Evolutionary conservation across 2,329 filamentous ascomycete genomes (phyloP), one percentile per base, ranked within the genome.

Genomic region (Colletotrichum shisoi): DNA sequence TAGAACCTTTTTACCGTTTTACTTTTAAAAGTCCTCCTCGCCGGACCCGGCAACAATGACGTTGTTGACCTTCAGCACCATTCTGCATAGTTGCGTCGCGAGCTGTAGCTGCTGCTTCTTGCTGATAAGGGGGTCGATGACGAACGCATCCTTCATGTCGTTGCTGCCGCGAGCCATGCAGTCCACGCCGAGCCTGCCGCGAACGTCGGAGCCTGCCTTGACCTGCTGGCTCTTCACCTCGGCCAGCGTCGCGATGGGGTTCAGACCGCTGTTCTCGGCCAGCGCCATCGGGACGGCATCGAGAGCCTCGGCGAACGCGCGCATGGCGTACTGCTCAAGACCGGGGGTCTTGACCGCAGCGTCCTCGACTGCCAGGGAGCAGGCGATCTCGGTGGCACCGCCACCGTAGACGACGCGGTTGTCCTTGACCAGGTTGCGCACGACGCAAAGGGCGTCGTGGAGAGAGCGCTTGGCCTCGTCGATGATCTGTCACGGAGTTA

Each of bases 291-390:
- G 95, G 1, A 99, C 86, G 1, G 92, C 86, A 79, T 99, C 95
- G 42, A 99, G 87, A 5, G 95, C 96, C 79, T 98, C 94, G 69
- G 95, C 88, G 77, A 99, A 99, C 27, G 95, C 95, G 69, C 95
- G 92, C 94, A 99, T 99, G 71, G 94, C 94, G 79, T 99, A 99
- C 81, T 99, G 95, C 81, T 97, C 94, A 45, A 99, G 87, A n/a
- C 95, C 95, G 27, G 94, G 92, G 59, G 93, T 97, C 89, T 96
- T 92, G 75, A 94, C 89, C 49, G 94, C 94, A 31, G 93, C 94
- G 74, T 97, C 94, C 80, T 98, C 94, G 52, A 99, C 94, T 3
- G 95, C 95, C 62, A 99, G 83, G 24, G 93, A 96, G 84, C 96
- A 99, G 70, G 96, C 94, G 77, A 99, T 96, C 80, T 99, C 95